Evolutionary conservation across 495 filamentous ascomycete species (phyloP), one percentile per base, ranked within the genome.

Genomic region (Rhizodiscina lignyota): DNA sequence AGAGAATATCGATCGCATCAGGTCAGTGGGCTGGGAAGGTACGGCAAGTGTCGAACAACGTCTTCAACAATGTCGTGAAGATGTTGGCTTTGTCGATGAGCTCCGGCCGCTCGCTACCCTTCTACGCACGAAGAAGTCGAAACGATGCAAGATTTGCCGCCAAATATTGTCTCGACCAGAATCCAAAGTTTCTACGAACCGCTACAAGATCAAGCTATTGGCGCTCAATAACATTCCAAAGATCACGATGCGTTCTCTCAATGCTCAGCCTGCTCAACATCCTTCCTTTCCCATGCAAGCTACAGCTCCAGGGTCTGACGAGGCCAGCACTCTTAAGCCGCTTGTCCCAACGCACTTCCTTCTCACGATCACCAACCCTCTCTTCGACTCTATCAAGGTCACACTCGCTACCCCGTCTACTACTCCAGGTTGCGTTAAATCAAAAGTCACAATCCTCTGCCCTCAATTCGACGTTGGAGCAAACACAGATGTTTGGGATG

Each of bases 161-260:
- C 87, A 94, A 62, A 93, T 94, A 56, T 77, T 97, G 50, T 78
- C 79, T 34, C 89, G 89, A 52, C 87, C 84, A n/a, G 91, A 97
- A 58, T 66, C 72, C 40, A 94, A 94, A 52, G 72, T 92, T 10
- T 65, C 69, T 31, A 83, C 73, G 12, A 89, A 81, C 8, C 77
- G 84, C 27, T 94, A 83, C 67, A 70, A 82, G 32, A 94, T 96
- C 56, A 72, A 77, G 36, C 70, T 94, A 13, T 77, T 94, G 13
- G 89, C 89, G 5, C 64, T 81, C 11, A 84, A 77, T 59, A 85
- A 89, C 59, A 79, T 97, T 43, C 89, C 91, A 2, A 72, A 74
- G 18, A 68, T 94, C 36, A 61, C 61, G 18, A n/a, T 58, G 46
- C 11, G 41, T 43, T 4, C 48, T 45, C 35, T 19, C 27, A 18